Conservation (phyloP, 1,139 yeast genomes). For the Lodderomyces beijingensis region DNA sequence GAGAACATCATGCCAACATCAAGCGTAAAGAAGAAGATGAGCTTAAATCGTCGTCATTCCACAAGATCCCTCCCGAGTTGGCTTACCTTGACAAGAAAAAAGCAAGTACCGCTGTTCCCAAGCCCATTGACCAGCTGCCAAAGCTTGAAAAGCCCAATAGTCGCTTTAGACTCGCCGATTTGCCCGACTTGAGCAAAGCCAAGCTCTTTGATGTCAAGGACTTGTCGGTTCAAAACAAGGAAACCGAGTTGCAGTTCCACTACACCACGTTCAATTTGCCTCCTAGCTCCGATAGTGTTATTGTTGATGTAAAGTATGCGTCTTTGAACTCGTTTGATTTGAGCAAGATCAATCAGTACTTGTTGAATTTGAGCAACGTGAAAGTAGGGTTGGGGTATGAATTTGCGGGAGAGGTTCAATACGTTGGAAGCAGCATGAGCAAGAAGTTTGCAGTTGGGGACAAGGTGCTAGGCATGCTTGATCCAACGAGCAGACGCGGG, state of each 20-base stretch:
- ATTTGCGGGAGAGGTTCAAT: constrained; percentile 33
- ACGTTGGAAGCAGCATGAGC: constrained; percentile 27
- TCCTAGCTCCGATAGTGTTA: constrained; percentile 25
- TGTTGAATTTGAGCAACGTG: constrained; percentile 33
- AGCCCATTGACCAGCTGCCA: constrained; percentile 10
- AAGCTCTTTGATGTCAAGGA: constrained; percentile 37
- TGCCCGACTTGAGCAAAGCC: constrained; percentile 25
- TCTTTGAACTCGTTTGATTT: constrained; percentile 38
- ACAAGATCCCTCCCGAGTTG: constrained; percentile 42
- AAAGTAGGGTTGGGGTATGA: constrained; percentile 43
- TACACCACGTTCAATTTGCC: constrained; percentile 38
- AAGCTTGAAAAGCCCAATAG: constrained; percentile 8
- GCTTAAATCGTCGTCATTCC: constrained; percentile 32
- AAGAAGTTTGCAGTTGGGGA: constrained; percentile 29
- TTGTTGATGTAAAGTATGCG: constrained; percentile 37
- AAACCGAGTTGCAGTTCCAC: constrained; percentile 40
- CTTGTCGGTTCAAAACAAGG: constrained; percentile 38
- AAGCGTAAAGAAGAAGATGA: constrained; percentile 24
- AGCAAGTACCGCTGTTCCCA: constrained; percentile 11
- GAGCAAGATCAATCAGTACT: constrained; percentile 34
- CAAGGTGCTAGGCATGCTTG: constrained; percentile 33
- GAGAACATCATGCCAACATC: constrained; percentile 29
- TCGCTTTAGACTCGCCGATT: constrained; percentile 8
- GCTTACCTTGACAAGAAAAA: constrained; percentile 30
- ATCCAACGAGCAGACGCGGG: constrained; percentile 34